A percentile compares a stretch with the other conserved stretches of the same genome.
phyloP scores from a whole-genome alignment of 371 early-diverging fungal species.

The Apophysomyces ossiformis region DNA sequence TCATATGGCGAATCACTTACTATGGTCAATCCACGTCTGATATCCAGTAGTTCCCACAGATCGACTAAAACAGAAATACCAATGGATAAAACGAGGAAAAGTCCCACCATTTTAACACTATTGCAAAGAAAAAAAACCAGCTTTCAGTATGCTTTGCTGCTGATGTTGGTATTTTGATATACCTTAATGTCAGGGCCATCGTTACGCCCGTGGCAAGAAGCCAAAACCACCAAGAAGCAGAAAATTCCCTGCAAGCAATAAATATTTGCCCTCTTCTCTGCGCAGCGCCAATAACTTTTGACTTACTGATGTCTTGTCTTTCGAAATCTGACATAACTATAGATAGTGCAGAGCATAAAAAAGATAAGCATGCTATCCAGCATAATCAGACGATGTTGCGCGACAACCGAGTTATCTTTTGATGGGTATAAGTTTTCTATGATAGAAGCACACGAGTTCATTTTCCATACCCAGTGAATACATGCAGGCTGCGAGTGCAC shows the following conservation, averaged over 20 bases:
- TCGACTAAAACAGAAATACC: constrained; percentile 89
- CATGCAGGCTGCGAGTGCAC: constrained; percentile 76
- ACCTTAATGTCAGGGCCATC: constrained; percentile 73
- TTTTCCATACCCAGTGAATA: constrained; percentile 76
- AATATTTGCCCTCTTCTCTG: not conserved
- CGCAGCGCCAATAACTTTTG: not conserved
- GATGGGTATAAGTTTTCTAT: not conserved
- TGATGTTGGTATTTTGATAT: not conserved
- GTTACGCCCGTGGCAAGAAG: constrained; percentile 70
- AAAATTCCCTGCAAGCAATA: constrained; percentile 53
- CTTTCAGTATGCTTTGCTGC: not conserved
- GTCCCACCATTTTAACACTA: constrained; percentile 96
- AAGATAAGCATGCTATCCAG: constrained; percentile 93
- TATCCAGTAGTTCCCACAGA: constrained; percentile 91
- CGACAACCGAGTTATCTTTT: constrained; percentile 86
- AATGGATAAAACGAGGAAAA: constrained; percentile 83
- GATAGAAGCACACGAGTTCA: not conserved
- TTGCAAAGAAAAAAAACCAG: constrained; percentile 4
- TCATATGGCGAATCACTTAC: constrained; percentile 32
- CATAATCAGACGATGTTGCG: constrained; percentile 92
- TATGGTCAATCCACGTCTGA: constrained; percentile 75
- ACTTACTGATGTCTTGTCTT: constrained; percentile 73
- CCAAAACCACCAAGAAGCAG: constrained; percentile 79
- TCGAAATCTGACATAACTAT: constrained; percentile 86
- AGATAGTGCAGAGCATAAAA: constrained; percentile 82